A percentile compares a stretch with the other conserved stretches of the same genome.
Conservation (phyloP, 306 rosid species). For the Senna siamea region DNA sequence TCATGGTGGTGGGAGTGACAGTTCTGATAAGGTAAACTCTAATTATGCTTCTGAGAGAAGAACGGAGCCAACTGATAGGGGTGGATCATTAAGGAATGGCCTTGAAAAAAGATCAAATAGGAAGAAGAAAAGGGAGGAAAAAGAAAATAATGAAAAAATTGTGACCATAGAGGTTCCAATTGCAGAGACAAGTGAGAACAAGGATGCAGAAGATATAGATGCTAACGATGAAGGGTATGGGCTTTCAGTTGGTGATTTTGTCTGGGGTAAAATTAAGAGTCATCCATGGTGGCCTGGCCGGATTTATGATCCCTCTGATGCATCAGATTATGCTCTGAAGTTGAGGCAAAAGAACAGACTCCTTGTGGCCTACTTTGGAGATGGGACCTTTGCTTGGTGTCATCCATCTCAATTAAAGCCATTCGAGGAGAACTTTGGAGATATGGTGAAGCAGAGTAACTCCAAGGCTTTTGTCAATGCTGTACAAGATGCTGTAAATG, state of each 20-base stretch:
- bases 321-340: slow-evolving; percentile 60
- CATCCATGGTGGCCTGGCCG: slow-evolving; percentile 91
- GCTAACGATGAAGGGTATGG: slow-evolving; percentile 38
- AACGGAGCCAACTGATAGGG: slow-evolving; percentile 8
- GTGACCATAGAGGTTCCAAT: slow-evolving; percentile 48
- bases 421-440: slow-evolving; percentile 64
- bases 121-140: slow-evolving; percentile 23
- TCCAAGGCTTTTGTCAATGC: slow-evolving; percentile 57
- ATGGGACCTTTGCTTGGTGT: slow-evolving; percentile 85
- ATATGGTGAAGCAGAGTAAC: slow-evolving; percentile 60
- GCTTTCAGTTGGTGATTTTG: slow-evolving; percentile 71
- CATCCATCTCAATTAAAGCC: slow-evolving; percentile 69
- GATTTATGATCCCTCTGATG: slow-evolving; percentile 63
- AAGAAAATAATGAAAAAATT: slow-evolving; percentile 29
- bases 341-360: slow-evolving; percentile 49
- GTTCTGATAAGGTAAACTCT: slow-evolving; percentile 39
- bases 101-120: slow-evolving; percentile 11
- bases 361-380: slow-evolving; percentile 79
- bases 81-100: neutral
- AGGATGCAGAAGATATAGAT: slow-evolving; percentile 50
- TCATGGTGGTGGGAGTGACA: slow-evolving; percentile 23
- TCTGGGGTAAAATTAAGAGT: slow-evolving; percentile 81
- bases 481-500: slow-evolving; percentile 63
- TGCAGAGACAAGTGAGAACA: slow-evolving; percentile 46
- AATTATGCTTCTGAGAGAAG: slow-evolving; percentile 23